Base-by-base conservation (phyloP, 2,329 filamentous ascomycete genomes). In the Chalara sp. region DNA sequence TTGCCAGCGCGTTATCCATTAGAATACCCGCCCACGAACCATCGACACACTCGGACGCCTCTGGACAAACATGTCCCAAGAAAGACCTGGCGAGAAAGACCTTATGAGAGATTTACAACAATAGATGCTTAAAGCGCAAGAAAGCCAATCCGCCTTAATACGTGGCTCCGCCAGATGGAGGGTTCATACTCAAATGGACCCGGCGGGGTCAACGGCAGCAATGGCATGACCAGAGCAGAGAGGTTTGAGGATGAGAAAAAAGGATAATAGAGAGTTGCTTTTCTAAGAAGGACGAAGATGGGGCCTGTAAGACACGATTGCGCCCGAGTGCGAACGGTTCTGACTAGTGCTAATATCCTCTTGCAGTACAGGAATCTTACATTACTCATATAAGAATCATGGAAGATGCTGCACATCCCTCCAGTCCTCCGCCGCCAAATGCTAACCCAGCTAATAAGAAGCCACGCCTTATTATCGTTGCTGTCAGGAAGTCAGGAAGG, bases 261-360 rank as follows among this genome's bases (percentile, higher is more conserved):
- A 83, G 93, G 67, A 96, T 99, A 63, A 86, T 95, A 58, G 87
- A 95, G 56, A 96, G 88, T 70, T 96, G 91, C 72, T 99, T 97
- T 74, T 80, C 76, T 68, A 96, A 95, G 74, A 85, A 84, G 63
- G 93, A 97, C 66, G 78, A 81, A 41, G 88, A 95, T 70, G 91
- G 91, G 59, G 86, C 89, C 53, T 76, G 89, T 95, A 79, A 58
- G 55, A 56, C 50, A 37, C 35, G 35, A 37, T 8, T 37, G 8
- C 35, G n/a, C n/a, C 8, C 35, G 35, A 8, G n/a, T n/a, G 35
- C 35, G n/a, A 37, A 10, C n/a, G 35, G 8, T n/a, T 37, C n/a
- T n/a, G n/a, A 37, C 8, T 37, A n/a, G 32, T 44, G 44, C 61
- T 66, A 50, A 67, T 49, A 47, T 51, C 21, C 37, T 31, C 39